Conservation (phyloP, 2,329 filamentous ascomycete genomes). For the Cladosporium sp. region DNA sequence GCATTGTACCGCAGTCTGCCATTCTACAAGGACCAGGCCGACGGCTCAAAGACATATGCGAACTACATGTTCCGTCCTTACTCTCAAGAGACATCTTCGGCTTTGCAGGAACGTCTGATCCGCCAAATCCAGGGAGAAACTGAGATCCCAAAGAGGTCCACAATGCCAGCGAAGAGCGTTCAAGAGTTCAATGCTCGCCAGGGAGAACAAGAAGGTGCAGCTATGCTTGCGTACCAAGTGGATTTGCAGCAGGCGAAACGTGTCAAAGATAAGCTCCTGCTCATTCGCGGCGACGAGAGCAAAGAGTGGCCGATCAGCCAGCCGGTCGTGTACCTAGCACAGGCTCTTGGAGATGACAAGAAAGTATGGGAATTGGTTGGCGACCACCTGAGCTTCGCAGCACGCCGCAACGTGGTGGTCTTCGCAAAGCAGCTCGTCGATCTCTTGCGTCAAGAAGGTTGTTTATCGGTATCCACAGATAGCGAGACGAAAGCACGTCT, state of each 20-base stretch:
- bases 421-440: not conserved
- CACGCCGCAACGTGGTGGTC: not conserved
- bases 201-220: conserved; percentile 3
- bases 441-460: not conserved
- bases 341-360: not conserved
- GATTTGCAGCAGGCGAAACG: not conserved
- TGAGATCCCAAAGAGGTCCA: not conserved
- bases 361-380: not conserved
- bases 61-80: conserved; percentile 7
- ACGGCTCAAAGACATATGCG: not conserved
- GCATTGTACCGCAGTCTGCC: conserved; percentile 4
- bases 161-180: not conserved
- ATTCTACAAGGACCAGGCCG: not conserved
- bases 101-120: not conserved
- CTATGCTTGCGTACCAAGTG: conserved; percentile 8
- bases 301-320: conserved; percentile 5
- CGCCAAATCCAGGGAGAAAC: not conserved
- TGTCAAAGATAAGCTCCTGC: conserved; percentile 2
- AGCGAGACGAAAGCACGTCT: conserved; percentile 6
- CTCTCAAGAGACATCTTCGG: not conserved
- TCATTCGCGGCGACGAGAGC: conserved; percentile 1
- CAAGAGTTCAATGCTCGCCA: conserved; percentile 8
- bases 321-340: not conserved
- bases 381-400: conserved; percentile 8
- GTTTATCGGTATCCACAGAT: not conserved